Conservation (phyloP, 2,329 filamentous ascomycete species). For the Botrytis galanthina region DNA sequence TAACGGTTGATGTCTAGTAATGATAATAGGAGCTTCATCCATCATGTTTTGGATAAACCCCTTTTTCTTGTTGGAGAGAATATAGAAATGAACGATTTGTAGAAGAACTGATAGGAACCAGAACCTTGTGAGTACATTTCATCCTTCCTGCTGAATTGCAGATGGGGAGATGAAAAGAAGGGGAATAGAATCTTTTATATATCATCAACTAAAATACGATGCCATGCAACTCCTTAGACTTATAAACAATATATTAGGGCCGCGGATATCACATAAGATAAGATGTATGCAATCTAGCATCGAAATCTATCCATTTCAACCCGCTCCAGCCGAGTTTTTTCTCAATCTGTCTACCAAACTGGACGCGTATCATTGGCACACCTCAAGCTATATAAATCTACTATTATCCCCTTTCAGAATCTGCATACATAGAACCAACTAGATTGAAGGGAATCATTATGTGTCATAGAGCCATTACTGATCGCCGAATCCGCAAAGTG, state of each 20-base stretch:
- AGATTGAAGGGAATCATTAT: not conserved
- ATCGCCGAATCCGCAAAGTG: not conserved
- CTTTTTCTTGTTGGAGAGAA: not conserved
- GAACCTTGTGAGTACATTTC: accelerated
- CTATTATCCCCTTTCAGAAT: not conserved
- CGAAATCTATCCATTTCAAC: not conserved
- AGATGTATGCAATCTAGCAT: not conserved
- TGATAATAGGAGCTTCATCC: not conserved
- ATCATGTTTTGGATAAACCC: accelerated
- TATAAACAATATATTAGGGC: not conserved
- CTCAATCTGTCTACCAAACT: too few relatives aligned
- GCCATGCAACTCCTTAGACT: accelerated
- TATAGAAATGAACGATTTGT: not conserved
- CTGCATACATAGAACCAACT: not conserved
- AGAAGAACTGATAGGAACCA: not conserved
- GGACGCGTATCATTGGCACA: too few relatives aligned
- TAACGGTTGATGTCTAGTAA: not conserved
- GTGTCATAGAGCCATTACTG: not conserved
- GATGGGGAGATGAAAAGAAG: not conserved
- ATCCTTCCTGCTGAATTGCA: not conserved
- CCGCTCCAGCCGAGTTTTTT: not conserved
- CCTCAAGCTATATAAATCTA: not conserved
- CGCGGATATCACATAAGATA: not conserved
- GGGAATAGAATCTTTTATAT: not conserved
- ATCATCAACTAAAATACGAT: not conserved